Percentiles rank a stretch among this genome's conserved stretches.
These are phyloP conservation scores for Acanthamoeba rhysodes DNA, from an alignment of 208 protist genomes.

Conservation along the genomic window DNA sequence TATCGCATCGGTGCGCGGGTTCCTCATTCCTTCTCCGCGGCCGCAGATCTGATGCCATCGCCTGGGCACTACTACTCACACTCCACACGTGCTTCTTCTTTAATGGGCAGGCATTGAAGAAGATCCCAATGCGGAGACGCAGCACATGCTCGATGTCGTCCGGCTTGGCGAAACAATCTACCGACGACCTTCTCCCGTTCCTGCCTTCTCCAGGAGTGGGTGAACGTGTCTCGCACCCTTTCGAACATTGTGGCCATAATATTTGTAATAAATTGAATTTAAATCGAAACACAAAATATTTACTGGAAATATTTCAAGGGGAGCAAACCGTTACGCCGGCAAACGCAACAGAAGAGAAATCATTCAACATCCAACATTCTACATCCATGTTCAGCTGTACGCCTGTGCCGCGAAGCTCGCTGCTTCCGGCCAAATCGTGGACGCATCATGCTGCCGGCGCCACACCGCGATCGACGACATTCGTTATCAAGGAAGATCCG, in stretches of 20 bases:
- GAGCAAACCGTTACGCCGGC: too few relatives aligned
- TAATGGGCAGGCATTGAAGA: background rate
- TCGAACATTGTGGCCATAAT: too few relatives aligned
- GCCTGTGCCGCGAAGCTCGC: background rate
- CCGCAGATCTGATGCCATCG: background rate
- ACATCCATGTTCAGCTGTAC: background rate
- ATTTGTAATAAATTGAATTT: too few relatives aligned
- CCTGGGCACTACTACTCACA: background rate
- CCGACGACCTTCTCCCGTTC: background rate
- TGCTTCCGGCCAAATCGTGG: background rate
- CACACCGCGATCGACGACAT: background rate
- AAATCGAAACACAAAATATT: too few relatives aligned
- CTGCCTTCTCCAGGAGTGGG: background rate
- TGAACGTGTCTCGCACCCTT: too few relatives aligned
- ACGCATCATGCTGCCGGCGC: background rate
- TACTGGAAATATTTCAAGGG: too few relatives aligned
- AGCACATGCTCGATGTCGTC: background rate
- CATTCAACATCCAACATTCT: too few relatives aligned
- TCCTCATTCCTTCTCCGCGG: background rate
- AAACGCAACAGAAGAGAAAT: too few relatives aligned
- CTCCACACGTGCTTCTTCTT: background rate
- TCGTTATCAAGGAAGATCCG: background rate
- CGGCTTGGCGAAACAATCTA: background rate
- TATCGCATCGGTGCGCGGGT: slow-evolving; percentile 1
- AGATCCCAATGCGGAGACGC: slow-evolving; percentile 8